Percentiles rank a stretch among this genome's conserved stretches.
Conservation (phyloP, 2,329 filamentous ascomycete species). For the Coccinonectria pachysandricola region DNA sequence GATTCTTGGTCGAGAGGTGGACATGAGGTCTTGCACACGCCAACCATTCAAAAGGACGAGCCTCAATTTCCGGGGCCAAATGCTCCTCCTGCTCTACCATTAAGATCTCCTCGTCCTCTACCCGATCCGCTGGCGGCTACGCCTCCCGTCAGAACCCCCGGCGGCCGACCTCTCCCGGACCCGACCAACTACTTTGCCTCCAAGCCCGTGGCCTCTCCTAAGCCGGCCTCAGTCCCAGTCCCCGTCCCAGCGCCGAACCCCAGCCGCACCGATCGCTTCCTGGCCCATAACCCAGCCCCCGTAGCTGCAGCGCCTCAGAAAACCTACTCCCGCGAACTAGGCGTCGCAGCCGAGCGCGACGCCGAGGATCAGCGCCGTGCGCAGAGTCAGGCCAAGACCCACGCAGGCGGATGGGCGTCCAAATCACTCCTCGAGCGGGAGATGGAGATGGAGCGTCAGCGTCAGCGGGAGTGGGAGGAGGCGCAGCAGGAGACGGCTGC, state of each 20-base stretch:
- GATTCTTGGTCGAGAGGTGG: conserved; percentile 57
- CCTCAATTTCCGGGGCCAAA: conserved; percentile 16
- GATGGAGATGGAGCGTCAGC: conserved; percentile 69
- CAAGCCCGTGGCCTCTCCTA: conserved; percentile 10
- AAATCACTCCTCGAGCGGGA: conserved; percentile 68
- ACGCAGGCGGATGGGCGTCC: conserved; percentile 51
- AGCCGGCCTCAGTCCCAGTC: conserved; percentile 9
- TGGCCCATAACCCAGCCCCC: conserved; percentile 44
- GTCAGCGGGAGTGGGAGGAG: conserved; percentile 73
- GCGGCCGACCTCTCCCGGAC: conserved; percentile 43
- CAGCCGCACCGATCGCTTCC: conserved; percentile 49
- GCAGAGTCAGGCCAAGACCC: conserved; percentile 49
- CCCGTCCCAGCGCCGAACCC: conserved; percentile 12
- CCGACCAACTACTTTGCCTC: conserved; percentile 28
- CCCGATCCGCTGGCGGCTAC: conserved; percentile 24
- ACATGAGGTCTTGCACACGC: conserved; percentile 50
- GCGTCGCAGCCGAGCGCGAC: conserved; percentile 49
- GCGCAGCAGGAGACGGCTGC: conserved; percentile 55
- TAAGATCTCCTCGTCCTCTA: conserved; percentile 31
- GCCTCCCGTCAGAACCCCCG: conserved; percentile 25
- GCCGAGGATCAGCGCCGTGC: conserved; percentile 50
- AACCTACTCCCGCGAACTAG: conserved; percentile 45
- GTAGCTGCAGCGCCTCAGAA: conserved; percentile 28
- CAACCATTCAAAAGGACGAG: conserved; percentile 33
- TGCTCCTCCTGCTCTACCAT: conserved; percentile 13